phyloP scores from a whole-genome alignment of 1,284 basidiomycete genomes.

The Xanthoconium separans region DNA sequence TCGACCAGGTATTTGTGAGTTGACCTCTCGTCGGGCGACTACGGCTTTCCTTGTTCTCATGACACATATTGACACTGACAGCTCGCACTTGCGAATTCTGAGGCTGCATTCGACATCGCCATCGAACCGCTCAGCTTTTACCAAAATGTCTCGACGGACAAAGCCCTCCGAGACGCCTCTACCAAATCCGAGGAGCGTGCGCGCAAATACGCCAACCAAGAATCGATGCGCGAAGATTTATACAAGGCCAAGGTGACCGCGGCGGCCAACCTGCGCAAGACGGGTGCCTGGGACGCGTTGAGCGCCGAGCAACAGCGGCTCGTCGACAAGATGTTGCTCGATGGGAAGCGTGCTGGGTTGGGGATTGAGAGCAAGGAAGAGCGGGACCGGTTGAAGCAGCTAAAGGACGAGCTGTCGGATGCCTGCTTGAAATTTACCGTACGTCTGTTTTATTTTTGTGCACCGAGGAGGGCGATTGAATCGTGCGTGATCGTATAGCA shows the following conservation, averaged over 20 bases:
- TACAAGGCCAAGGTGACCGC: conserved; percentile 70
- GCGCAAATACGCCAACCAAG: conserved; percentile 67
- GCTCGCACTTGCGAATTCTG: conserved; percentile 57
- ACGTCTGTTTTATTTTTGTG: conserved; percentile 24
- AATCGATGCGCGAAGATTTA: conserved; percentile 76
- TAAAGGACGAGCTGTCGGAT: conserved; percentile 71
- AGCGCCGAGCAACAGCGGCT: conserved; percentile 68
- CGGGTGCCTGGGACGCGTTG: conserved; percentile 55
- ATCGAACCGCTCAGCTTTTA: conserved; percentile 71
- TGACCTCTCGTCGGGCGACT: not conserved
- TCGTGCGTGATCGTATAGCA: conserved; percentile 43
- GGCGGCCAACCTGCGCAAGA: conserved; percentile 60
- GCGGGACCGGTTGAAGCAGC: conserved; percentile 50
- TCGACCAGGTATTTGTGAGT: conserved; percentile 64
- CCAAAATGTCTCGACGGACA: conserved; percentile 72
- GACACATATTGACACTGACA: conserved; percentile 1
- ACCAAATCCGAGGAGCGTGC: conserved; percentile 68
- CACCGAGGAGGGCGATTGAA: not conserved
- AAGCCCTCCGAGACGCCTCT: conserved; percentile 73
- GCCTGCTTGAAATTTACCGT: conserved; percentile 74
- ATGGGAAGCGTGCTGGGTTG: conserved; percentile 74
- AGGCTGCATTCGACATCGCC: conserved; percentile 50
- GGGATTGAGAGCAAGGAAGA: conserved; percentile 62
- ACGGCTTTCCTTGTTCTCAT: too few relatives aligned
- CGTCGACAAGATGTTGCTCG: conserved; percentile 75